A percentile compares a stretch with the other conserved stretches of the same genome.
These are phyloP conservation scores for Linum trigynum DNA, from an alignment of 345 rosid genomes.

Conservation along the genomic window DNA sequence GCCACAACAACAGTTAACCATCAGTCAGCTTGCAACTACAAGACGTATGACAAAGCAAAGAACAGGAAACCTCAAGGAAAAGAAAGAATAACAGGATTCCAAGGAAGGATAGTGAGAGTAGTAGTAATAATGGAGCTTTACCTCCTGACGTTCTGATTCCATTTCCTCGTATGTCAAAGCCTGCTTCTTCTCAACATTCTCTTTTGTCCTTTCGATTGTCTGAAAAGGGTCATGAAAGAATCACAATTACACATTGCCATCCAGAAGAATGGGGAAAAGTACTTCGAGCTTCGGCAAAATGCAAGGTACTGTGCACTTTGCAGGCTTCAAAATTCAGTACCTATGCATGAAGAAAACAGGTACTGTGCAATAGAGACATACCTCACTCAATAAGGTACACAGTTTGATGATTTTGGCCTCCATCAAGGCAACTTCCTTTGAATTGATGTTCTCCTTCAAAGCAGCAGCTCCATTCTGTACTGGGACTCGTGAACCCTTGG, in stretches of 20 bases:
- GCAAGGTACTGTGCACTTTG: too few relatives aligned
- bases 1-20: conserved; percentile 16
- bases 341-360: neutral
- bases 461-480: conserved; percentile 47
- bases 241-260: neutral
- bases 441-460: conserved; percentile 33
- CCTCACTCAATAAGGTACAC: conserved; percentile 69
- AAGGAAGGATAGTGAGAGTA: too few relatives aligned
- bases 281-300: neutral
- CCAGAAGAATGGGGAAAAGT: too few relatives aligned
- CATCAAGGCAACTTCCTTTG: conserved; percentile 58
- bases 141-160: conserved; percentile 94
- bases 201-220: conserved; percentile 66
- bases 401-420: conserved; percentile 70
- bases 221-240: conserved; percentile 19
- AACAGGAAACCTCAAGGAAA: neutral
- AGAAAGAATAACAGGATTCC: neutral
- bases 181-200: conserved; percentile 88
- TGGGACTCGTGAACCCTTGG: conserved; percentile 43
- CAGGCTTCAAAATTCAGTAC: neutral
- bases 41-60: neutral
- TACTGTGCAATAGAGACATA: conserved; percentile 20
- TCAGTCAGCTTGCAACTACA: neutral
- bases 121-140: too few relatives aligned
- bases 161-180: conserved; percentile 91